Conservation (phyloP, 2,329 filamentous ascomycete species). For the Aureobasidium sp. region DNA sequence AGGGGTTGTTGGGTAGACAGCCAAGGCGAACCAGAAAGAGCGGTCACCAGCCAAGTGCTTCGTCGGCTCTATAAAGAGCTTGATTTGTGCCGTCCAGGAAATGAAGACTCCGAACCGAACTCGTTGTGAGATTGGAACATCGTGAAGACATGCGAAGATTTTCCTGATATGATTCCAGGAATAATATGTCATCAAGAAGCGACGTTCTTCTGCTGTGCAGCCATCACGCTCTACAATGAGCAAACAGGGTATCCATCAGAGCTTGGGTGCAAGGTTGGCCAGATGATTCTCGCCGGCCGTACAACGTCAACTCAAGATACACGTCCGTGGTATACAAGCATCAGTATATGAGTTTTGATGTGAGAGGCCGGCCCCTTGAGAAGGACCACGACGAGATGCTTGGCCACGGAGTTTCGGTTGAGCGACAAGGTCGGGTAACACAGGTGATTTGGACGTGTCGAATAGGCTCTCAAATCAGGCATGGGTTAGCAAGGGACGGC, state of each 20-base stretch:
- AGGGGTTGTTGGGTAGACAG: background rate
- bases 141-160: background rate
- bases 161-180: too few species aligned
- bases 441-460: background rate
- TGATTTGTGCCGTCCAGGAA: background rate
- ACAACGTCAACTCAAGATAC: too few species aligned
- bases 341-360: background rate
- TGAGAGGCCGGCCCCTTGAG: background rate
- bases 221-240: too few species aligned
- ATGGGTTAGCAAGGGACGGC: slow-evolving; percentile 2
- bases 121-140: background rate
- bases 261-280: too few species aligned
- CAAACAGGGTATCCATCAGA: background rate
- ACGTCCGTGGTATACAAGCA: too few species aligned
- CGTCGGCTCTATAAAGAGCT: background rate
- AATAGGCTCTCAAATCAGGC: background rate
- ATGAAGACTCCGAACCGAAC: too few species aligned
- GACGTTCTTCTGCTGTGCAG: too few species aligned
- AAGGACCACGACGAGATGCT: background rate
- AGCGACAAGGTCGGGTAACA: background rate
- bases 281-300: background rate
- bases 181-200: too few species aligned
- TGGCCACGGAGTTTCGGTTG: background rate
- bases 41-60: background rate
- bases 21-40: background rate